Conservation (phyloP, 1,139 yeast genomes). For the Hyphopichia buzzinii region DNA sequence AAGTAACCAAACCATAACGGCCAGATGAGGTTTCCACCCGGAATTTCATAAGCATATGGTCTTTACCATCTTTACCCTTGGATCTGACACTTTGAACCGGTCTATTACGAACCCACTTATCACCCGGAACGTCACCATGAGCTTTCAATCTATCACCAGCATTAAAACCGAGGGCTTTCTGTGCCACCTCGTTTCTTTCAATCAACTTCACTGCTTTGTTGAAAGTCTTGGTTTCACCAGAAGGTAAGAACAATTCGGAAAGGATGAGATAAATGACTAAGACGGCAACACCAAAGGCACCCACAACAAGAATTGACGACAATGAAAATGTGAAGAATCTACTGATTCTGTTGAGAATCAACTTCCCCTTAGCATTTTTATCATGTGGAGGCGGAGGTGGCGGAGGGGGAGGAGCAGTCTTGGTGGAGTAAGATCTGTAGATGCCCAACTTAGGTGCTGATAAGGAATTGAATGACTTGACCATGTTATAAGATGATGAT, state of each 20-base stretch:
- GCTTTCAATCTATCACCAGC: slow-evolving; percentile 70
- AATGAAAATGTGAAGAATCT: slow-evolving; percentile 61
- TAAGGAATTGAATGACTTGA: background rate
- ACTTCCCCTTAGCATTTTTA: slow-evolving; percentile 40
- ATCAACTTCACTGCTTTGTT: slow-evolving; percentile 79
- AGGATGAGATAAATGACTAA: slow-evolving; percentile 75
- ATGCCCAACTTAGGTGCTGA: background rate
- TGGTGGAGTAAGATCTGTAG: slow-evolving; percentile 19
- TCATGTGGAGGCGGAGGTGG: slow-evolving; percentile 39
- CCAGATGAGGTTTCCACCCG: slow-evolving; percentile 68
- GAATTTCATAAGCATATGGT: slow-evolving; percentile 80
- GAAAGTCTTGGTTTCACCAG: slow-evolving; percentile 88
- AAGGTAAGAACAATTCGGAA: slow-evolving; percentile 78
- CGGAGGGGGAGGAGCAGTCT: slow-evolving; percentile 32
- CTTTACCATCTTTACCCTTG: slow-evolving; percentile 70
- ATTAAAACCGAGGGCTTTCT: slow-evolving; percentile 52
- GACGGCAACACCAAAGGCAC: slow-evolving; percentile 65
- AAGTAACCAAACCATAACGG: slow-evolving; percentile 61
- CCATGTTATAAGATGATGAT: too few relatives aligned
- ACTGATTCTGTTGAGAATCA: slow-evolving; percentile 38
- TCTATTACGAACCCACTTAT: slow-evolving; percentile 84
- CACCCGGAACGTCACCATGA: slow-evolving; percentile 71
- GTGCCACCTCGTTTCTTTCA: slow-evolving; percentile 64
- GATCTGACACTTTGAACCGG: slow-evolving; percentile 62
- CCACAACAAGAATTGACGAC: slow-evolving; percentile 60